Evolutionary conservation across 2,329 filamentous ascomycete genomes (phyloP), one percentile per base, ranked within the genome.

Genomic region (Trichoderma oligosporum): DNA sequence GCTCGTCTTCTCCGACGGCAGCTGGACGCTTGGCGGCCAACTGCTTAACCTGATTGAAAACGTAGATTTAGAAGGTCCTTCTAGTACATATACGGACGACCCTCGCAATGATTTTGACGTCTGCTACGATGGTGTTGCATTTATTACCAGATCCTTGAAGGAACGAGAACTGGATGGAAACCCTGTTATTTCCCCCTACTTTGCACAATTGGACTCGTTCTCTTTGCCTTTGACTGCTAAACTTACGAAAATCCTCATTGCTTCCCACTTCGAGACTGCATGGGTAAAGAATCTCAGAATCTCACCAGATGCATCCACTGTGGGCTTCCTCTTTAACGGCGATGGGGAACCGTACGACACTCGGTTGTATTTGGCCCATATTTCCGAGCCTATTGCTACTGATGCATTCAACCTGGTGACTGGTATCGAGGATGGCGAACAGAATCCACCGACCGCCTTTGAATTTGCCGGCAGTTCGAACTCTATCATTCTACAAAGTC

Each of bases 301-400:
- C 60, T 71, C 71, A 3, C 71, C 73, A 0, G 69, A 76, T 53
- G 73, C 68, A 3, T 63, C 65, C 14, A 64, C 66, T 42, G 61
- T 76, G 7, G 70, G 67, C 2, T 76, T 75, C 47, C 46, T 74
- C 16, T 66, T 70, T 24, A 35, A 63, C 6, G 61, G 66, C 1
- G 58, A 62, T 4, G 56, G 59, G 2, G 64, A 67, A 27, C 57
- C 61, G 2, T 61, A 64, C 9, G 66, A 71, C 51, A 42, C 44
- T 0, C 65, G 67, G 2, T 62, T 76, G 2, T 70, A 69, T 20
- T 36, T 74, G 35, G 67, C 68, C 4, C 65, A 69, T 4, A 38
- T 54, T 12, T 31, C 27, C 8, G 35, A 53, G 27, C 53, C 49
- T 3, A 49, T 62, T 9, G 61, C 61, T 1, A 56, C 61, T 18